phyloP scores from a whole-genome alignment of 805 yeast species.

The Schwanniomyces sp. region DNA sequence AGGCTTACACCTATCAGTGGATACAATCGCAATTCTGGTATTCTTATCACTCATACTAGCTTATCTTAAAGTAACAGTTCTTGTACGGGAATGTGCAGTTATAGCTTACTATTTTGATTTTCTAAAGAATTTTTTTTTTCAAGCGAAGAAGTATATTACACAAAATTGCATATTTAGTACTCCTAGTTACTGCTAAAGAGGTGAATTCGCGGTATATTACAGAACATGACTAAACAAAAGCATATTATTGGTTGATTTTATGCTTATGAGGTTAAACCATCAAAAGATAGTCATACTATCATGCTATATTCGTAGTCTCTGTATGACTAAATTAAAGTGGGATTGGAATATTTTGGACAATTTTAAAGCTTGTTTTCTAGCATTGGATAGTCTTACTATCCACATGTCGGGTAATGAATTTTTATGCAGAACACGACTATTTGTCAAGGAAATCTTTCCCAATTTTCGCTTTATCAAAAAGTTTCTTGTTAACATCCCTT shows the following conservation, averaged over 20 bases:
- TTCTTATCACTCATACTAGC: slow-evolving; percentile 34
- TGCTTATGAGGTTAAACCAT: background rate
- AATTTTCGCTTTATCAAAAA: background rate
- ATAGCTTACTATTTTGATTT: background rate
- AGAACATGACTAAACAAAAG: slow-evolving; percentile 20
- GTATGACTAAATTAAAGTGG: too few species aligned
- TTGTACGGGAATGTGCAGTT: slow-evolving; percentile 2
- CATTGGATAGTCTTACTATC: background rate
- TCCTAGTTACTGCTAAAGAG: background rate
- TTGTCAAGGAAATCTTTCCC: background rate
- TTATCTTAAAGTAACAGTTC: background rate
- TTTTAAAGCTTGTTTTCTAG: too few species aligned
- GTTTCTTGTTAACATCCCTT: background rate
- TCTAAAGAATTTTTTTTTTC: background rate
- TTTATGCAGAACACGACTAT: background rate
- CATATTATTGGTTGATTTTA: slow-evolving; percentile 17
- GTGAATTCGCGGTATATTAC: slow-evolving; percentile 8
- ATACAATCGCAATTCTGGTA: slow-evolving; percentile 94
- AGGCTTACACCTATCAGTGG: slow-evolving; percentile 94
- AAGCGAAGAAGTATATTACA: background rate
- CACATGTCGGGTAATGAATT: background rate
- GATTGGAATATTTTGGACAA: too few species aligned
- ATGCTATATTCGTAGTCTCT: background rate
- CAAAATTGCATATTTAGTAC: background rate
- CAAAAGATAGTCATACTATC: background rate